Percentiles rank a stretch among this genome's conserved stretches.
These are phyloP conservation scores for Epicoccum nigrum DNA, from an alignment of 2,329 filamentous ascomycete genomes.

Conservation along the genomic window DNA sequence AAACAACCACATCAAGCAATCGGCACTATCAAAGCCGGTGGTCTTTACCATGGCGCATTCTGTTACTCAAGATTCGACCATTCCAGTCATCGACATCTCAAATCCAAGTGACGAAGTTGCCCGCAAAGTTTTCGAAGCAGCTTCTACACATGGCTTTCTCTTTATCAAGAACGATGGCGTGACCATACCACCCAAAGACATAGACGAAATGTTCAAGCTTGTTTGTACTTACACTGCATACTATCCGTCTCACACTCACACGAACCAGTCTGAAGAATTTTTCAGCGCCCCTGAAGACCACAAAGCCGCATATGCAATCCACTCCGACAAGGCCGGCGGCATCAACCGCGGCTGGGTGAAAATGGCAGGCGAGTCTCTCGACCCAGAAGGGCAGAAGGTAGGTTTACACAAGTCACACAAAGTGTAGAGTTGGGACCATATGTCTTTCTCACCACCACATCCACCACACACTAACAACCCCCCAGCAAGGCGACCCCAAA, in stretches of 20 bases:
- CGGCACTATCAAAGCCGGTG: no score
- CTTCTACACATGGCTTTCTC: slow-evolving; percentile 83
- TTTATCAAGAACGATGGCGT: slow-evolving; percentile 79
- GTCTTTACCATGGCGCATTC: slow-evolving; percentile 23
- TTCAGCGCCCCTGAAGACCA: slow-evolving; percentile 74
- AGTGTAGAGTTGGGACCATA: no score
- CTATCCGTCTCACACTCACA: background rate
- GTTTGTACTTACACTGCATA: slow-evolving; percentile 54
- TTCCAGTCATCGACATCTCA: slow-evolving; percentile 85
- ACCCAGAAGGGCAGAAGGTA: slow-evolving; percentile 80
- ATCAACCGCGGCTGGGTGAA: slow-evolving; percentile 88
- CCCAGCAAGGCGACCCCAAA: slow-evolving; percentile 73
- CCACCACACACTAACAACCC: background rate
- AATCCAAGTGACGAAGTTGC: slow-evolving; percentile 65
- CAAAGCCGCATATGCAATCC: slow-evolving; percentile 77
- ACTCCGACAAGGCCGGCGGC: slow-evolving; percentile 58
- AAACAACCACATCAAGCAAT: background rate
- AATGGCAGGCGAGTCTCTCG: slow-evolving; percentile 87
- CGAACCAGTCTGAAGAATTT: slow-evolving; percentile 68
- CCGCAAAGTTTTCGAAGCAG: slow-evolving; percentile 76
- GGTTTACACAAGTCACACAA: slow-evolving; percentile 19
- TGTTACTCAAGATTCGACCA: slow-evolving; percentile 42
- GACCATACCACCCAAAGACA: slow-evolving; percentile 69
- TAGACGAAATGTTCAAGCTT: slow-evolving; percentile 75
- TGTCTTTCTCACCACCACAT: no score